Evolutionary conservation across 768 basidiomycete genomes (phyloP).

Genomic region (Boletus rufocinnamomeus): DNA sequence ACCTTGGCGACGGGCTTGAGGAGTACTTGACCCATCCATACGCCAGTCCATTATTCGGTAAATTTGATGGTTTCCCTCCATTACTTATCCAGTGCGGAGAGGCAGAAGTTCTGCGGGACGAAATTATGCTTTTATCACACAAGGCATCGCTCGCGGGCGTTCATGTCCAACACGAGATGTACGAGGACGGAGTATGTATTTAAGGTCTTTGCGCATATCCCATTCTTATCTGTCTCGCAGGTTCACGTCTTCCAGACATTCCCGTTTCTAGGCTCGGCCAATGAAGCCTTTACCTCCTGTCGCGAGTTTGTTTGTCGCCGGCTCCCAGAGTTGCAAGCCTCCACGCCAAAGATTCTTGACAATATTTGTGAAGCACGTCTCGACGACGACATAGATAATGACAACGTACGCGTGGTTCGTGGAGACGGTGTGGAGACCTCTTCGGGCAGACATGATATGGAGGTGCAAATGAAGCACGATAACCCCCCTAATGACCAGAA

Average conservation of each 20-base stretch:
- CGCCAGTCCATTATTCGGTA: constrained; percentile 91
- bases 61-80: constrained; percentile 84
- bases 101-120: constrained; percentile 93
- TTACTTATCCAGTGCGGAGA: constrained; percentile 91
- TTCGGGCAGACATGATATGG: constrained; percentile 41
- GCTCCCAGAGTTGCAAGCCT: constrained; percentile 54
- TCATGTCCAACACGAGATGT: constrained; percentile 82
- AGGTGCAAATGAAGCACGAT: constrained; percentile 37
- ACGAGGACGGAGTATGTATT: constrained; percentile 80
- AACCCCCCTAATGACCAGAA: constrained; percentile 37
- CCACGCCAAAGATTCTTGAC: constrained; percentile 54
- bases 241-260: constrained; percentile 92
- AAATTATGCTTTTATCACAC: constrained; percentile 87
- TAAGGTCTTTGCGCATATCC: neutral
- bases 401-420: constrained; percentile 64
- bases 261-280: constrained; percentile 70
- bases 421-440: constrained; percentile 69
- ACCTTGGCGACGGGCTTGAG: constrained; percentile 80
- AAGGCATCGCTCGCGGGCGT: constrained; percentile 90
- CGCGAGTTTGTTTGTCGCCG: constrained; percentile 63
- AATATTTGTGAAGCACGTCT: constrained; percentile 58
- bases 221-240: constrained; percentile 37
- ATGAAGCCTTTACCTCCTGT: constrained; percentile 70
- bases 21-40: constrained; percentile 94
- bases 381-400: constrained; percentile 70